Conservation (phyloP, 129 eudicot species). For the Oenanthe sinensis region DNA sequence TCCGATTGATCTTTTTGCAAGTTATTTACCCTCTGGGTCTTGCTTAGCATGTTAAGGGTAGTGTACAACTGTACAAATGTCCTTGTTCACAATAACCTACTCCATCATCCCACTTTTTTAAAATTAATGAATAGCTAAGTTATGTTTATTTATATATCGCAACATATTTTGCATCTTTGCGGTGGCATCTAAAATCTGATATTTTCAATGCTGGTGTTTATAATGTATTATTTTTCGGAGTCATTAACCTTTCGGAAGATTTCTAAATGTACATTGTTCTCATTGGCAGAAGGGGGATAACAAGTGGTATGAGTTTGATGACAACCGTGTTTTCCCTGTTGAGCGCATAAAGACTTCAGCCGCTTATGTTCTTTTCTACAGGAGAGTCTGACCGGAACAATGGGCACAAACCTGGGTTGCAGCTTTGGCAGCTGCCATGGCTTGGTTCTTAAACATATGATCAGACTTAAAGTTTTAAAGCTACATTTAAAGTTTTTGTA, state of each 20-base stretch:
- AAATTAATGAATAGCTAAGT: background rate
- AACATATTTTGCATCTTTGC: no score
- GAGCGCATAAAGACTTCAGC: constrained; percentile 71
- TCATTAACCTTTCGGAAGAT: background rate
- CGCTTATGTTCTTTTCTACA: constrained; percentile 80
- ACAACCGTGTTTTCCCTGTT: constrained; percentile 40
- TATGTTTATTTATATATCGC: no score
- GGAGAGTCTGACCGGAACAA: constrained; percentile 24
- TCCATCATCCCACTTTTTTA: background rate
- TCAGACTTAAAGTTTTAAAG: no score
- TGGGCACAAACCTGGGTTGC: background rate
- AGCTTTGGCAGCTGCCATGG: background rate
- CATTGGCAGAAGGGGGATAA: constrained; percentile 47
- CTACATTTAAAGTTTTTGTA: no score
- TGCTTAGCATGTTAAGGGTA: background rate
- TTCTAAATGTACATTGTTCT: background rate
- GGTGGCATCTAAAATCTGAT: background rate
- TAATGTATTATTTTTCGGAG: background rate
- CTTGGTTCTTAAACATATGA: background rate
- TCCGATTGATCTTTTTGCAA: no score
- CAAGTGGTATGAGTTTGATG: constrained; percentile 80
- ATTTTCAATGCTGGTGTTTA: no score
- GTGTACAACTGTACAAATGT: no score
- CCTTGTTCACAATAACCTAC: background rate
- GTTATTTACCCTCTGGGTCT: background rate